Percentiles rank a stretch among this genome's conserved stretches.
phyloP scores from a whole-genome alignment of 2,329 filamentous ascomycete genomes.

The Cercospora canescens region DNA sequence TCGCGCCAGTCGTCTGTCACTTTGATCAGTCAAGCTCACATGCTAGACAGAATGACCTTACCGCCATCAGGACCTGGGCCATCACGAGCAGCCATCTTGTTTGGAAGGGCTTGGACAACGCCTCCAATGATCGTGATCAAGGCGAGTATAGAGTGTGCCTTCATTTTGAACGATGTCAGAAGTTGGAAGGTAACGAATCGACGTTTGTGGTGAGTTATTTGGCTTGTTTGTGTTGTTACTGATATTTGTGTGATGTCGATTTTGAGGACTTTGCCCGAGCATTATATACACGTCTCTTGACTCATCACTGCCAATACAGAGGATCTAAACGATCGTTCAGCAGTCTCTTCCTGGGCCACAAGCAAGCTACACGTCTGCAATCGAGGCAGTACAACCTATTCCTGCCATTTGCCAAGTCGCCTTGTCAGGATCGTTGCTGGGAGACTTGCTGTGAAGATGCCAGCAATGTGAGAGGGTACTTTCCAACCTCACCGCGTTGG shows the following conservation, averaged over 20 bases:
- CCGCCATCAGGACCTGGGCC: background rate
- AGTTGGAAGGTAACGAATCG: background rate
- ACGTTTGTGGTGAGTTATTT: background rate
- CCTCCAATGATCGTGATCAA: background rate
- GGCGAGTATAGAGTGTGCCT: background rate
- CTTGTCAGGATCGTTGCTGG: background rate
- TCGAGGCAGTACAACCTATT: slow-evolving; percentile 3
- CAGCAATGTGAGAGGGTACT: background rate
- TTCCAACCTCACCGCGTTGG: background rate
- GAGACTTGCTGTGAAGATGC: background rate
- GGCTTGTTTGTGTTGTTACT: background rate
- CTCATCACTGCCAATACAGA: background rate
- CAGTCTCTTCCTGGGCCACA: background rate
- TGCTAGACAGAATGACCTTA: background rate
- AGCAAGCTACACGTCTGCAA: background rate
- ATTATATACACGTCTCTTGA: background rate
- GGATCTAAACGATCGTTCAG: background rate
- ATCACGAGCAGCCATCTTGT: background rate
- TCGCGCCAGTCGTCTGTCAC: background rate
- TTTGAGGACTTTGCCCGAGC: background rate
- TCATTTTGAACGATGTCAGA: background rate
- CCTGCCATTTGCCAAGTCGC: background rate
- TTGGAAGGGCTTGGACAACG: background rate
- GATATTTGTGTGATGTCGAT: background rate
- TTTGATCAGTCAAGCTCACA: background rate